Conservation (phyloP, 805 yeast genomes). For the Candida adriatica region DNA sequence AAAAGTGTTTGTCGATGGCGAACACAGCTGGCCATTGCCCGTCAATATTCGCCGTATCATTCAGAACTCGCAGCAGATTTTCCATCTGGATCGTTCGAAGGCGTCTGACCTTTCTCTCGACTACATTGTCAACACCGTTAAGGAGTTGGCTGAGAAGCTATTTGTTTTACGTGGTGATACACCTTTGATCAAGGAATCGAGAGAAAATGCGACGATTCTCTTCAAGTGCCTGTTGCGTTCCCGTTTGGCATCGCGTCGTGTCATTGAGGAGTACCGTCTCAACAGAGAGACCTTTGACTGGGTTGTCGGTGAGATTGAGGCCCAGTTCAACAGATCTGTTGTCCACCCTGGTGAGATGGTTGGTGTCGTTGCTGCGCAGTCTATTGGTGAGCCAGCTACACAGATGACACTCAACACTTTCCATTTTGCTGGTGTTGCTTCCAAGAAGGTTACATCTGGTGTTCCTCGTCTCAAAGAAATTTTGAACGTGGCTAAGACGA, state of each 20-base stretch:
- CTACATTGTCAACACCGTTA: conserved; percentile 71
- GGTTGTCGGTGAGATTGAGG: conserved; percentile 91
- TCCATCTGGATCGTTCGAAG: conserved; percentile 84
- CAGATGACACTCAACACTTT: conserved; percentile 96
- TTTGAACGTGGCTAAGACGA: conserved; percentile 95
- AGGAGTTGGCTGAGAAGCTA: conserved; percentile 57
- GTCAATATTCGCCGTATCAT: conserved; percentile 93
- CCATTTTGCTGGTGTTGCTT: conserved; percentile 97
- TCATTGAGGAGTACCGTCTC: conserved; percentile 83
- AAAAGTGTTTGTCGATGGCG: conserved; percentile 87
- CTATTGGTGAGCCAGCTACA: conserved; percentile 97
- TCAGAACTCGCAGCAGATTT: conserved; percentile 95
- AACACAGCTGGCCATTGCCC: conserved; percentile 94
- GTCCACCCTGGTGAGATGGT: conserved; percentile 99
- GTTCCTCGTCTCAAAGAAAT: conserved; percentile 98
- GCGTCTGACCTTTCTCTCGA: conserved; percentile 85
- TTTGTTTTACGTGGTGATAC: conserved; percentile 80
- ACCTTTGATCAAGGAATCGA: conserved; percentile 72
- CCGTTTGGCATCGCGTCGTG: conserved; percentile 83
- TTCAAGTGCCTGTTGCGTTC: conserved; percentile 93
- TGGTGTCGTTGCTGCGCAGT: conserved; percentile 95
- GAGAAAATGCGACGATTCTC: conserved; percentile 81
- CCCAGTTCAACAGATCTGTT: conserved; percentile 85
- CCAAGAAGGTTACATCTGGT: conserved; percentile 93
- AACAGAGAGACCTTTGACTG: conserved; percentile 87